Evolutionary conservation across 768 basidiomycete species (phyloP).

Genomic region (Auricularia cornea): DNA sequence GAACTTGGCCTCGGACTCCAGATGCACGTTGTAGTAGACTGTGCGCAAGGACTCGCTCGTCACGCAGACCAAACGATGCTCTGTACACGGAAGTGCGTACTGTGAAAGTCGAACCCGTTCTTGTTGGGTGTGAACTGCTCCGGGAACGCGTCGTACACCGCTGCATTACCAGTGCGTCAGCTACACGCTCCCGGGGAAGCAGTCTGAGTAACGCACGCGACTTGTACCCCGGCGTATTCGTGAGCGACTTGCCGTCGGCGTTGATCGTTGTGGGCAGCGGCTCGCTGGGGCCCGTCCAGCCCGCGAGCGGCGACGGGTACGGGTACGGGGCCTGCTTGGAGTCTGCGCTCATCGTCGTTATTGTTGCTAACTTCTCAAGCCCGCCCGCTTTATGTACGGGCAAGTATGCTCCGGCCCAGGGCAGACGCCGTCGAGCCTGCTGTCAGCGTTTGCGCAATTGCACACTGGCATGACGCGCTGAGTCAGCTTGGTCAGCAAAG

Average conservation of each 20-base stretch:
- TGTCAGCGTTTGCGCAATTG: too few relatives aligned
- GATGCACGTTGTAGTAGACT: conserved; percentile 57
- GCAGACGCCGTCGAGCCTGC: too few relatives aligned
- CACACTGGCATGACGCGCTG: too few relatives aligned
- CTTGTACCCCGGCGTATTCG: conserved; percentile 36
- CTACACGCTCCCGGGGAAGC: not conserved
- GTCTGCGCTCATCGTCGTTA: too few relatives aligned
- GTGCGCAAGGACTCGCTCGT: not conserved
- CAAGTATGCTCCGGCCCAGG: too few relatives aligned
- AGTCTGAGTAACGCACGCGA: conserved; percentile 23
- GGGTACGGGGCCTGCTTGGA: too few relatives aligned
- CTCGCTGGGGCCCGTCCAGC: not conserved
- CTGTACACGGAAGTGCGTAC: conserved; percentile 28
- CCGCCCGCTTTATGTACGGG: too few relatives aligned
- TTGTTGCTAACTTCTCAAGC: too few relatives aligned
- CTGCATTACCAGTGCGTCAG: not conserved
- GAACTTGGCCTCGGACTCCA: conserved; percentile 35
- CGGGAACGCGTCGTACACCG: conserved; percentile 47
- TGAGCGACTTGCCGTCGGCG: conserved; percentile 48
- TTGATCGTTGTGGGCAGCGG: conserved; percentile 40
- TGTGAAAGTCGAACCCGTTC: conserved; percentile 68
- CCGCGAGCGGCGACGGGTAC: conserved; percentile 1
- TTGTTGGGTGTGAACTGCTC: conserved; percentile 43
- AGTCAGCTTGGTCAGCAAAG: too few relatives aligned
- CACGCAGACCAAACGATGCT: not conserved